Evolutionary conservation across 495 filamentous ascomycete species (phyloP).

Genomic region (Hapsidospora chrysogenum): DNA sequence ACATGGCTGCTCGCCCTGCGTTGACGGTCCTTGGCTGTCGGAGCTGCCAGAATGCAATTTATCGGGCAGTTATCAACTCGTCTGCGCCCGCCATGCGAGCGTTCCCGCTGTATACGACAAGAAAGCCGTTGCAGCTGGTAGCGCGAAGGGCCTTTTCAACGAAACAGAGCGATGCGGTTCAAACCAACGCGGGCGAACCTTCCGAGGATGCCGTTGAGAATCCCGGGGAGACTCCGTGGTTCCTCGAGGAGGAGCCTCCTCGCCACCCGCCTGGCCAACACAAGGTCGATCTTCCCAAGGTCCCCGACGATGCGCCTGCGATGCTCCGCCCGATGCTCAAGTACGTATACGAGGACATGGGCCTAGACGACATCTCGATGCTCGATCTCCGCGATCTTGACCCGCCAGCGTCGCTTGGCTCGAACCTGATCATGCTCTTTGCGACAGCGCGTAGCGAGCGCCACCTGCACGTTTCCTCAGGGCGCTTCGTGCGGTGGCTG

Average conservation of each 20-base stretch:
- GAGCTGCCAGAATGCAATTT: not conserved
- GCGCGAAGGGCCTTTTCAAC: too few relatives aligned
- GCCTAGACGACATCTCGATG: constrained; percentile 59
- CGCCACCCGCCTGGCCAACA: constrained; percentile 35
- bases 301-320: constrained; percentile 57
- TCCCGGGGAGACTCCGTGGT: constrained; percentile 52
- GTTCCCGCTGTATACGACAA: not conserved
- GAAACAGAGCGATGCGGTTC: not conserved
- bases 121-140: not conserved
- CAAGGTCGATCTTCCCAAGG: constrained; percentile 52
- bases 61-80: not conserved
- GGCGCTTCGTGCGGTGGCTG: constrained; percentile 75
- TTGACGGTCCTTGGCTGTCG: not conserved
- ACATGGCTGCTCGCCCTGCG: constrained; percentile 2
- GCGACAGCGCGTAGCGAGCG: constrained; percentile 88
- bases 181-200: not conserved
- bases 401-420: constrained; percentile 71
- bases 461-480: constrained; percentile 84
- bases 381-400: constrained; percentile 72
- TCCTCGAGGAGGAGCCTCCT: constrained; percentile 54
- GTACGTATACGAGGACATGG: constrained; percentile 63
- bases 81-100: not conserved
- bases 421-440: constrained; percentile 80
- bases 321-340: constrained; percentile 59
- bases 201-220: not conserved